Conservation (phyloP, 164 flowering plant species). For the Kingdonia uniflora region DNA sequence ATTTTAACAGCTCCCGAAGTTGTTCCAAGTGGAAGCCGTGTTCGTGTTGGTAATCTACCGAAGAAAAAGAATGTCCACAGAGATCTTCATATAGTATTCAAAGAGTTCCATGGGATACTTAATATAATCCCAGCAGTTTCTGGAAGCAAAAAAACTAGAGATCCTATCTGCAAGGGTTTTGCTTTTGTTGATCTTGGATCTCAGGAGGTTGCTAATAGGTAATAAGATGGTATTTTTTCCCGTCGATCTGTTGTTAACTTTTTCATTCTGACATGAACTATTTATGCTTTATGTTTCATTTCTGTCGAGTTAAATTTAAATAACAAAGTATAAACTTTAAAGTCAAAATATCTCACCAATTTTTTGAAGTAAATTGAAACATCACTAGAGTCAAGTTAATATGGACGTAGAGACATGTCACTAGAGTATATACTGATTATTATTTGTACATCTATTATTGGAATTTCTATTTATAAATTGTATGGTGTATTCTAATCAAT, state of each 20-base stretch:
- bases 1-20: constrained; percentile 40
- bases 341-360: too few species aligned
- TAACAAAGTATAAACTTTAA: too few species aligned
- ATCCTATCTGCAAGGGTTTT: constrained; percentile 86
- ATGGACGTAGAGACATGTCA: too few species aligned
- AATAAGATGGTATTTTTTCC: constrained; percentile 1
- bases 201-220: constrained; percentile 62
- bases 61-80: constrained; percentile 81
- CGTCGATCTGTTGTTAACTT: not conserved
- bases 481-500: too few species aligned
- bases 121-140: constrained; percentile 58
- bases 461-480: too few species aligned
- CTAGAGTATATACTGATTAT: too few species aligned
- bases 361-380: too few species aligned
- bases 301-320: too few species aligned
- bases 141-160: constrained; percentile 84
- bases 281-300: not conserved
- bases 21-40: constrained; percentile 40
- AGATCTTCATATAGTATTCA: constrained; percentile 59
- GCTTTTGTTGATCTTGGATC: constrained; percentile 66
- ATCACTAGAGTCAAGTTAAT: too few species aligned
- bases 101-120: constrained; percentile 52
- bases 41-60: constrained; percentile 70
- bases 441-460: too few species aligned
- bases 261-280: not conserved